Percentiles rank a stretch among this genome's conserved stretches.
These are phyloP conservation scores for Candida morakotiae DNA, from an alignment of 805 yeast species.

Conservation along the genomic window DNA sequence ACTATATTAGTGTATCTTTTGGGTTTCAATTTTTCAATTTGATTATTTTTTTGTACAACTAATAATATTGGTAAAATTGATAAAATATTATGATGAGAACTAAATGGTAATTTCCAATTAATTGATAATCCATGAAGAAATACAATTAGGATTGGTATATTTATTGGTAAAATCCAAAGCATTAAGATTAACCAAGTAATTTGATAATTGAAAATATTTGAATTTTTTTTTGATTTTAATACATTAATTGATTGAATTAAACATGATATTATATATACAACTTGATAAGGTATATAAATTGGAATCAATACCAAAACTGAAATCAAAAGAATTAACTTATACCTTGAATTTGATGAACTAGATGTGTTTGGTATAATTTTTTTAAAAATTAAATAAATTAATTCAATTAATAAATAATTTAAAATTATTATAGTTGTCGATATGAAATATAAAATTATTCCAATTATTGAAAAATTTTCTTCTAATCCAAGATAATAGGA, in stretches of 20 bases:
- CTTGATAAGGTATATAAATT: conserved; percentile 74
- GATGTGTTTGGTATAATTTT: neutral
- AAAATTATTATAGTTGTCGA: conserved; percentile 19
- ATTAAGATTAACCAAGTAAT: conserved; percentile 60
- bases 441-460: conserved; percentile 49
- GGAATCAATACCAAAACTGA: conserved; percentile 35
- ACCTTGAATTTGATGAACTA: conserved; percentile 9
- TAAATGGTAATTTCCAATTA: conserved; percentile 79
- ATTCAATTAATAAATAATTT: conserved; percentile 3
- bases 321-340: conserved; percentile 10
- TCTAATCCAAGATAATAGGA: conserved; percentile 67
- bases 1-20: conserved; percentile 6
- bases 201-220: conserved; percentile 50
- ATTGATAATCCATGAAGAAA: conserved; percentile 76
- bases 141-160: conserved; percentile 73
- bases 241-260: conserved; percentile 56
- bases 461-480: conserved; percentile 50
- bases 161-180: conserved; percentile 77
- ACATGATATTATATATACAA: conserved; percentile 62
- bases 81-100: conserved; percentile 79
- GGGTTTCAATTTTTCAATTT: conserved; percentile 38
- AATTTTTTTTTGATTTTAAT: conserved; percentile 22
- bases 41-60: conserved; percentile 43
- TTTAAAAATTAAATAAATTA: neutral
- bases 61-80: conserved; percentile 72